phyloP scores from a whole-genome alignment of 139 green algal genomes.

The Chlorella sp. region DNA sequence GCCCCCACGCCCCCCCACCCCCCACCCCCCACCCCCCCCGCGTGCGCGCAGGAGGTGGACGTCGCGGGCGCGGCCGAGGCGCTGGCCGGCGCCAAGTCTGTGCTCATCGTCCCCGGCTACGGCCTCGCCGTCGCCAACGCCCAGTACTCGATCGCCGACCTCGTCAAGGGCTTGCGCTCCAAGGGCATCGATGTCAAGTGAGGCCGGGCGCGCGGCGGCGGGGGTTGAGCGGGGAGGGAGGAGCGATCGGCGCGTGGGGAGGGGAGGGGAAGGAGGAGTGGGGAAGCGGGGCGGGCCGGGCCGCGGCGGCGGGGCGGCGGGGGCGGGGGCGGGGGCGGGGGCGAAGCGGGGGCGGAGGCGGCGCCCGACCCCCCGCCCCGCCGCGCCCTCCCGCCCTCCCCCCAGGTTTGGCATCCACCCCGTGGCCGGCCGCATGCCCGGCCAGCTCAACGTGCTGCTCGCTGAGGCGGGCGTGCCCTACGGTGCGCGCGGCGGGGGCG shows the following conservation, averaged over 20 bases:
- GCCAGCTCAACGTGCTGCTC: conserved; percentile 96
- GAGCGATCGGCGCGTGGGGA: background rate
- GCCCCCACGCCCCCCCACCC: too few species aligned
- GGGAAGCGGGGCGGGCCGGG: too few species aligned
- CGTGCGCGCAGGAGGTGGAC: conserved; percentile 50
- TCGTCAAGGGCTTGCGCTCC: conserved; percentile 57
- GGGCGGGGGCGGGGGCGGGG: too few species aligned
- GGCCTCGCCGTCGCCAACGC: conserved; percentile 85
- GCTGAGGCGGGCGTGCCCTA: conserved; percentile 84
- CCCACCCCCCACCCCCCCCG: background rate
- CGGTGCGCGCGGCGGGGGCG: background rate
- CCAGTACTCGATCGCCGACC: conserved; percentile 77
- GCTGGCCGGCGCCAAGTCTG: conserved; percentile 52
- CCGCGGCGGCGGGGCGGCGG: too few species aligned
- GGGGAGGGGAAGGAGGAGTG: background rate
- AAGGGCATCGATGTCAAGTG: conserved; percentile 60
- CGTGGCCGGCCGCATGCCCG: conserved; percentile 86
- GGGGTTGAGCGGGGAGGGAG: background rate
- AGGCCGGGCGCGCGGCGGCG: background rate
- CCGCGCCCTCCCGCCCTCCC: background rate
- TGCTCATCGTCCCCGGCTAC: conserved; percentile 91
- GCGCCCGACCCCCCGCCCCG: too few species aligned
- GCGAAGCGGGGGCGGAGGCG: too few species aligned
- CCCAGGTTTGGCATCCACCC: conserved; percentile 84
- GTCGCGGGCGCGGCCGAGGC: conserved; percentile 38